A percentile compares a stretch with the other conserved stretches of the same genome.
Evolutionary conservation across 148 eudicot genomes (phyloP).

Genomic region (Rhododendron ovatum): DNA sequence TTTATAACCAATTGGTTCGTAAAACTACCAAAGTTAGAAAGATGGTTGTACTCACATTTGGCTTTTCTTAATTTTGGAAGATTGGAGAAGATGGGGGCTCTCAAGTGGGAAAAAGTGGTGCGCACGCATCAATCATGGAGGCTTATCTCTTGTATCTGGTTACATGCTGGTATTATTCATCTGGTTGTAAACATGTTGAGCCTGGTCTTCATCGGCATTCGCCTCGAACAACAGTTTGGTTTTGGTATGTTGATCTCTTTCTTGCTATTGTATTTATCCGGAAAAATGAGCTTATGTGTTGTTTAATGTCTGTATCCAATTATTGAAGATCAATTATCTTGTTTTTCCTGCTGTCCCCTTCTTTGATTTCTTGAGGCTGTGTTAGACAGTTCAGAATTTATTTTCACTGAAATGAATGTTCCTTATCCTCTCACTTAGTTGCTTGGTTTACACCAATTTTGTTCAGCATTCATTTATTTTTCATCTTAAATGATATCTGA

Average conservation of each 20-base stretch:
- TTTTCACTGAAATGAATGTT: not conserved
- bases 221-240: constrained; percentile 68
- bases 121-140: constrained; percentile 63
- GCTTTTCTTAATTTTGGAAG: constrained; percentile 21
- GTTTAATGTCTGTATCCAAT: not conserved
- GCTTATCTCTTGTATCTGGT: constrained; percentile 59
- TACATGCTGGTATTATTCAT: constrained; percentile 65
- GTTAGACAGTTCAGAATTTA: not conserved
- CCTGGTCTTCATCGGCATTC: constrained; percentile 54
- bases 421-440: not conserved
- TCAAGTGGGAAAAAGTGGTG: constrained; percentile 38
- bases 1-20: not conserved
- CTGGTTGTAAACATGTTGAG: constrained; percentile 51
- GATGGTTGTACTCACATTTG: not conserved
- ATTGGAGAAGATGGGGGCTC: constrained; percentile 56
- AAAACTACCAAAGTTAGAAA: not conserved
- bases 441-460: not conserved
- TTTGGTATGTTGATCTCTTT: constrained; percentile 33
- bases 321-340: not conserved
- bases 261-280: not conserved
- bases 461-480: not conserved
- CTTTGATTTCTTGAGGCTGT: not conserved
- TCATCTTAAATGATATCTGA: not conserved
- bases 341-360: not conserved
- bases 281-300: not conserved